Evolutionary conservation across 768 basidiomycete genomes (phyloP), one percentile per base, ranked within the genome.

Genomic region (Boletus edulis): DNA sequence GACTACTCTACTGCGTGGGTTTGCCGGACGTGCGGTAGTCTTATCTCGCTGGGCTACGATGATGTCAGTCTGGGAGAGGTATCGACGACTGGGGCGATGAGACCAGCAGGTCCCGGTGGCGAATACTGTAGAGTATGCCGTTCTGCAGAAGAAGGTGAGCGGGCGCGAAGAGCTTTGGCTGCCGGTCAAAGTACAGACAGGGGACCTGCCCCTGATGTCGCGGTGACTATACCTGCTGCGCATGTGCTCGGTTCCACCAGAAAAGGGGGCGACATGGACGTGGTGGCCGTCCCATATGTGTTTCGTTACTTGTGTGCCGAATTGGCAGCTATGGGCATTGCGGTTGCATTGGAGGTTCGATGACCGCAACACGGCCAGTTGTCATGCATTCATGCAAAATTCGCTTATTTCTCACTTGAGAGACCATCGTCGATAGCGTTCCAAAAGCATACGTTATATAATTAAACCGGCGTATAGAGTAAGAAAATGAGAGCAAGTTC

Each of bases 1-100:
- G 97, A 99, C 73, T 99, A 98, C 73, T 98, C 97, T 27, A 98
- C 94, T 0, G 92, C 97, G 4, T 99, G 97, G 97, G 95, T 98
- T 12, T 99, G 97, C 73, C 83, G 97, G 50, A 89, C 87, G 3
- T 99, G 97, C 68, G 97, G 97, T 17, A 94, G 91, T 67, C 79
- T 99, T 51, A 91, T 98, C 63, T 94, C 95, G 10, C 79, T 99
- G 50, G 97, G 97, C 22, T 98, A 96, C 72, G 95, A 98, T 58
- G 92, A 97, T 68, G 78, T 87, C 67, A 82, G 77, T 56, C 76
- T 91, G 18, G 88, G 91, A 52, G 85, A 86, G 70, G 76, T 75
- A 51, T 76, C 80, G 51, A 65, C 74, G 13, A 75, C 79, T 22
- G 79, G 76, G 52, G 71, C 73, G 31, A 70, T 83, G 44, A 86